A percentile compares a stretch with the other conserved stretches of the same genome.
These are phyloP conservation scores for Bruguiera gymnorhiza DNA, from an alignment of 345 rosid genomes.

Conservation along the genomic window DNA sequence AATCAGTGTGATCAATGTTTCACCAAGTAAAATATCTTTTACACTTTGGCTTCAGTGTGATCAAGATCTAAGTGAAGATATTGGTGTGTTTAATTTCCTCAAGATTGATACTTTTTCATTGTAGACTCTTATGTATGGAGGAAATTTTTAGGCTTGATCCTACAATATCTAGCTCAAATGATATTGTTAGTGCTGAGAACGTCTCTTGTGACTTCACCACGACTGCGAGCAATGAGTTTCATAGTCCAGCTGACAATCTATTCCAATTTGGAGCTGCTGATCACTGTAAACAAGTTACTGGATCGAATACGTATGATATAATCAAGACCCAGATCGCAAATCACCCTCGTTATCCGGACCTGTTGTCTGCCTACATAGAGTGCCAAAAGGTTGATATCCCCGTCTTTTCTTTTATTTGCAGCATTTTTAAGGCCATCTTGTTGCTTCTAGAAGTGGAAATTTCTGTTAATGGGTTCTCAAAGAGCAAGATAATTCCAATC, in stretches of 20 bases:
- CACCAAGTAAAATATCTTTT: too few species aligned
- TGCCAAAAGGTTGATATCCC: slow-evolving; percentile 49
- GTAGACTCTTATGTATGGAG: slow-evolving; percentile 28
- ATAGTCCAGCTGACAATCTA: slow-evolving; percentile 15
- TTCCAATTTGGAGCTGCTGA: slow-evolving; percentile 23
- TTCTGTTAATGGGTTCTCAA: background rate
- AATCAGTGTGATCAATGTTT: too few species aligned
- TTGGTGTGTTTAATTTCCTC: background rate
- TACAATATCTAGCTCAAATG: slow-evolving; percentile 14
- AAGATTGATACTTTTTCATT: background rate
- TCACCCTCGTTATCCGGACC: slow-evolving; percentile 60
- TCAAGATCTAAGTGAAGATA: too few species aligned
- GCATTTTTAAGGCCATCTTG: background rate
- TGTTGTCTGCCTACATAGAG: slow-evolving; percentile 52
- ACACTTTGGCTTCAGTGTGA: too few species aligned
- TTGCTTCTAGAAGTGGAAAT: background rate
- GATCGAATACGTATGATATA: slow-evolving; percentile 41
- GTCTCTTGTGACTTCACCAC: slow-evolving; percentile 11
- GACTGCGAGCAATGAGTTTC: slow-evolving; percentile 14
- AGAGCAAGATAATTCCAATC: background rate
- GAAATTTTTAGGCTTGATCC: slow-evolving; percentile 35
- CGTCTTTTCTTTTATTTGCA: background rate
- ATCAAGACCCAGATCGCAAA: slow-evolving; percentile 57
- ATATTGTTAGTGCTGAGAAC: slow-evolving; percentile 13
- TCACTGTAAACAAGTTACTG: slow-evolving; percentile 14